Evolutionary conservation across 2,329 filamentous ascomycete genomes (phyloP), one percentile per base, ranked within the genome.

Genomic region (Trichophyton equinum): DNA sequence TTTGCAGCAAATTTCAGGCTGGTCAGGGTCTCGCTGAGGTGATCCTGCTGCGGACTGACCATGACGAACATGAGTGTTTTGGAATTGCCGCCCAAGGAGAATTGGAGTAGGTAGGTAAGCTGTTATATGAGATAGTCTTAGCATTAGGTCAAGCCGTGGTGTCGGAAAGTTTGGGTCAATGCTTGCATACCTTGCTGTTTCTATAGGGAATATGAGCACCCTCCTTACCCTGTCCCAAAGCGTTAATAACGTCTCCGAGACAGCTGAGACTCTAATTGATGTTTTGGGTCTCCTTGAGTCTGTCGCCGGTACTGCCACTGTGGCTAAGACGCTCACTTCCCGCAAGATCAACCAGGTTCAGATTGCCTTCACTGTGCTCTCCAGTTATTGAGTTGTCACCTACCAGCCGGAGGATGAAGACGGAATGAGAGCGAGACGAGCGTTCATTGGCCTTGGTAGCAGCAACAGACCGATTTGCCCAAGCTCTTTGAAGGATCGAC

Each of bases 51-150:
- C 38, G 94, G 94, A 67, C 88, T 94, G 61, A 96, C 88, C 91
- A 97, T 97, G 72, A 97, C 90, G 73, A 99, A 96, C 94, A 99
- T 99, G 68, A 99, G 85, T 0, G 94, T 99, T 77, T 96, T 95
- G 67, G 88, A 94, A 73, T 96, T 96, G 15, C 94, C 94, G 3
- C 94, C 92, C 6, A 99, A 79, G 2, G 90, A 96, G 71, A 94
- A 95, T 82, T 97, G 90, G 42, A 99, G 81, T 55, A 99, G 81
- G 70, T 96, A 95, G 7, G 94, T 99, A 65, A 99, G 81, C 82
- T 87, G 60, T 25, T n/a, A 61, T 25, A 2, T 15, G 3, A 51
- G 47, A n/a, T 57, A 53, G 1, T 22, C 2, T 55, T 36, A 25
- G 44, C n/a, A 13, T 25, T 20, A n/a, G 42, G 22, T 20, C 18